A percentile compares a stretch with the other conserved stretches of the same genome.
Conservation (phyloP, 257 asterid species). For the Capsicum pubescens region DNA sequence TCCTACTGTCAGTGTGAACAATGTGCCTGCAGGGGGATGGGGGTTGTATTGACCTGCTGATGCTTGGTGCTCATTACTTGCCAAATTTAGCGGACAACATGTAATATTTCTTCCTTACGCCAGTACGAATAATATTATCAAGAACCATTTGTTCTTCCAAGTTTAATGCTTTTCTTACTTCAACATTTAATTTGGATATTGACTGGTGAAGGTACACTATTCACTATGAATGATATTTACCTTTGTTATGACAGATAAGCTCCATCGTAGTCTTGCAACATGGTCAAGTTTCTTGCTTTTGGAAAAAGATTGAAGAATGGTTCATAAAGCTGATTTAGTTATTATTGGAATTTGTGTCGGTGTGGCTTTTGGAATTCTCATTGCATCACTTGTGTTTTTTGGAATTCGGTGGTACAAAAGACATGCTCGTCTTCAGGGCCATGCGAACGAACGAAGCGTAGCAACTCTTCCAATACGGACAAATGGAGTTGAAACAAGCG, state of each 20-base stretch:
- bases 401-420: constrained; percentile 75
- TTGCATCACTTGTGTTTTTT: constrained; percentile 66
- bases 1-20: constrained; percentile 21
- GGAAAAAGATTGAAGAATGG: constrained; percentile 65
- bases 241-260: constrained; percentile 31
- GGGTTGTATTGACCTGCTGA: not conserved
- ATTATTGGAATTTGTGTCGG: constrained; percentile 85
- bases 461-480: constrained; percentile 81
- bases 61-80: not conserved
- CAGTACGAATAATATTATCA: not conserved
- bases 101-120: not conserved
- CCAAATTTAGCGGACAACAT: not conserved
- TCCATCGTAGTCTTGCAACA: constrained; percentile 48
- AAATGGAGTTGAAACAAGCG: constrained; percentile 71
- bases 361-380: constrained; percentile 69
- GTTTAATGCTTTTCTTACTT: not conserved
- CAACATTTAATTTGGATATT: constrained; percentile 9
- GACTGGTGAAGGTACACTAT: not conserved
- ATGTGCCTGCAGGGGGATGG: not conserved
- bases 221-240: not conserved
- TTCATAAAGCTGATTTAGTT: constrained; percentile 66
- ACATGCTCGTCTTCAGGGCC: constrained; percentile 47
- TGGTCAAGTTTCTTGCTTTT: constrained; percentile 51
- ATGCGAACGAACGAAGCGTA: constrained; percentile 55
- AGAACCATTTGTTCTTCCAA: not conserved